Percentiles rank a stretch among this genome's conserved stretches.
Evolutionary conservation across 371 early-diverging fungal genomes (phyloP).

Genomic region (Smittium culicis): DNA sequence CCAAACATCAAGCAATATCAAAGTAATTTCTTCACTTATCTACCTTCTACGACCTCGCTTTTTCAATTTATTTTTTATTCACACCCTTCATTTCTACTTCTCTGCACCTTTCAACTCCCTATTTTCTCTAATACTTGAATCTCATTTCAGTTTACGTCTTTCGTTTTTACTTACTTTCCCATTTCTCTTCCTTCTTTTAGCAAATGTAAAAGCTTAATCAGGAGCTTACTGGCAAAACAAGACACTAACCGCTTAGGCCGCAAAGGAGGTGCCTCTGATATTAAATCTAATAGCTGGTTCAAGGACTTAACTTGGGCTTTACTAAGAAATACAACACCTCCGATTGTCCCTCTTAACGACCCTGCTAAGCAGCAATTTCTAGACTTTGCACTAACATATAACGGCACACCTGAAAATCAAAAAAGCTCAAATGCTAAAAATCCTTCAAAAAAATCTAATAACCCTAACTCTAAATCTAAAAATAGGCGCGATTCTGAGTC

Average conservation of each 20-base stretch:
- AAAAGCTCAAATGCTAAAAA: conserved; percentile 13
- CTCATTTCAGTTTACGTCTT: no score
- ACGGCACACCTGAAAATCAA: conserved; percentile 16
- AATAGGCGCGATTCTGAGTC: no score
- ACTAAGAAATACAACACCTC: conserved; percentile 68
- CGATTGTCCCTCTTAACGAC: conserved; percentile 69
- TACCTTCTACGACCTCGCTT: no score
- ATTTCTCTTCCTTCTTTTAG: conserved; percentile 6
- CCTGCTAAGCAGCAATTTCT: conserved; percentile 31
- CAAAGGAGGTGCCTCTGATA: conserved; percentile 81
- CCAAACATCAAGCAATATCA: conserved; percentile 38
- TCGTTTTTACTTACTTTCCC: no score
- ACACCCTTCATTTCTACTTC: no score
- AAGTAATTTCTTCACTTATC: no score
- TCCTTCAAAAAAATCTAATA: conserved; percentile 16
- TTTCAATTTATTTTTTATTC: no score
- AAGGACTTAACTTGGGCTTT: conserved; percentile 84
- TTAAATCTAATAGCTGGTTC: conserved; percentile 88
- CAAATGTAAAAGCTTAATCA: conserved; percentile 55
- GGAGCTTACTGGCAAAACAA: conserved; percentile 72
- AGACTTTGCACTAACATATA: conserved; percentile 29
- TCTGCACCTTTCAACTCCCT: no score
- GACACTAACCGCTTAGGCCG: conserved; percentile 75
- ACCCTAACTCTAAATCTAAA: no score
- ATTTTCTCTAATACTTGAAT: no score